phyloP scores from a whole-genome alignment of 148 eudicot genomes.

The Polygonum aviculare region DNA sequence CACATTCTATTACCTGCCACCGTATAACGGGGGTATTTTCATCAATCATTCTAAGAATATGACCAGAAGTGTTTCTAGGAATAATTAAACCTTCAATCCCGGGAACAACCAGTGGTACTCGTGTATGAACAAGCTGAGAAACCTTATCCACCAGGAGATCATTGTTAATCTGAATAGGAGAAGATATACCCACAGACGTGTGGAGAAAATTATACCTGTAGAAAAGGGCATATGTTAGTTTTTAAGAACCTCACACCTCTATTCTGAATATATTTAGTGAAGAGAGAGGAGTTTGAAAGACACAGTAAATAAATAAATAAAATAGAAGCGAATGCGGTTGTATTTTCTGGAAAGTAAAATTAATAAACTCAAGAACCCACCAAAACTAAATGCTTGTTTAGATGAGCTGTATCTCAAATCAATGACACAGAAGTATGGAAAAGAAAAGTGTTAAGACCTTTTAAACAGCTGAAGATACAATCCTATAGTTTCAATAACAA shows the following conservation, averaged over 20 bases:
- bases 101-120: constrained; percentile 50
- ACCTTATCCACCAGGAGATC: constrained; percentile 30
- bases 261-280: not conserved
- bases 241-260: not conserved
- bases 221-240: not conserved
- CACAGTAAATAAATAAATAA: not conserved
- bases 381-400: not conserved
- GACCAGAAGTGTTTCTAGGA: constrained; percentile 74
- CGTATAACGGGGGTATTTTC: constrained; percentile 63
- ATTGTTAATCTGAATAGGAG: constrained; percentile 51
- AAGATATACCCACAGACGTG: constrained; percentile 74
- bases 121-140: constrained; percentile 58
- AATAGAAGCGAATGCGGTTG: not conserved
- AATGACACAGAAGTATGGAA: not conserved
- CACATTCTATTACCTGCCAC: constrained; percentile 68
- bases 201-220: constrained; percentile 86
- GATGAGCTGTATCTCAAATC: not conserved
- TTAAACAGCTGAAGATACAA: not conserved
- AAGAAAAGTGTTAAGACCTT: not conserved
- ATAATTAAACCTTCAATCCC: constrained; percentile 70
- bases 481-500: not conserved
- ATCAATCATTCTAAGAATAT: constrained; percentile 55
- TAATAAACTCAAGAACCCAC: not conserved
- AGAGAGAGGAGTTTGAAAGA: not conserved
- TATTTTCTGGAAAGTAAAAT: not conserved